Evolutionary conservation across 768 basidiomycete genomes (phyloP).

Genomic region (Hericium rajendrae): DNA sequence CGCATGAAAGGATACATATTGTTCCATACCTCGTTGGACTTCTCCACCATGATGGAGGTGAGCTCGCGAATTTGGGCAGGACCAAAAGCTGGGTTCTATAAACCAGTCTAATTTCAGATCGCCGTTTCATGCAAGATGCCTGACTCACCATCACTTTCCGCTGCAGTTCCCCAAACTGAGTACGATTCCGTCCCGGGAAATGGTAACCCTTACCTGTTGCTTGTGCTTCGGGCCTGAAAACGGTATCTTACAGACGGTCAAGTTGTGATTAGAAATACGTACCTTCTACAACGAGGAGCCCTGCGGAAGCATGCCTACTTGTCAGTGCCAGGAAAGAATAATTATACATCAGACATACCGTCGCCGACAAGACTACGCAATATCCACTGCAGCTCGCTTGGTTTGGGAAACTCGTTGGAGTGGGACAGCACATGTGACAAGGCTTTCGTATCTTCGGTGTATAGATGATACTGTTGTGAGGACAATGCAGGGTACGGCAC

Average conservation of each 20-base stretch:
- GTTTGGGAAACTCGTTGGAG: background rate
- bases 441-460: background rate
- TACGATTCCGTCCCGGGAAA: background rate
- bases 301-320: background rate
- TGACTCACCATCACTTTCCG: background rate
- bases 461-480: background rate
- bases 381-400: background rate
- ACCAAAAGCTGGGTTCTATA: constrained; percentile 4
- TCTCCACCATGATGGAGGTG: background rate
- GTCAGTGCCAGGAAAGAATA: too few species aligned
- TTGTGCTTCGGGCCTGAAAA: background rate
- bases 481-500: too few species aligned
- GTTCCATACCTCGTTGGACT: constrained; percentile 1
- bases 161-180: background rate
- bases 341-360: background rate
- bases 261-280: background rate
- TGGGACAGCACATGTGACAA: background rate
- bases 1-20: background rate
- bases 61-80: constrained; percentile 1
- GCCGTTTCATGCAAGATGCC: background rate
- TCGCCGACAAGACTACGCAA: background rate
- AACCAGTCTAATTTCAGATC: background rate
- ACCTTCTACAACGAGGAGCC: background rate
- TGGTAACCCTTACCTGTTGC: background rate
- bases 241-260: too few species aligned